Evolutionary conservation across 2,329 filamentous ascomycete genomes (phyloP).

Genomic region (Xylaria sp.): DNA sequence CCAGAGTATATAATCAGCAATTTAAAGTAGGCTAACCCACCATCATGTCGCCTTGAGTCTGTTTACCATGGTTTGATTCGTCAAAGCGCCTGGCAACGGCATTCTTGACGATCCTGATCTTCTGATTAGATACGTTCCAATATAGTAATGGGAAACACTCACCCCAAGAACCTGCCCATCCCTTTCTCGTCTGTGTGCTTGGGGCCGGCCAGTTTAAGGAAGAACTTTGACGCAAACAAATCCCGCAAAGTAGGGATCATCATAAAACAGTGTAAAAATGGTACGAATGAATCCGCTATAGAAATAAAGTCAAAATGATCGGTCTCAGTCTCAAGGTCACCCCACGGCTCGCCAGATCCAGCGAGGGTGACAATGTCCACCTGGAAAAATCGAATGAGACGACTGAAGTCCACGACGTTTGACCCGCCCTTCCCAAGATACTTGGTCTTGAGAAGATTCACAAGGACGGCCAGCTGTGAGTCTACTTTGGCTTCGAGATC

Average conservation of each 20-base stretch:
- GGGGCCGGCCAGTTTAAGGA: conserved; percentile 39
- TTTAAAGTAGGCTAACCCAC: conserved; percentile 29
- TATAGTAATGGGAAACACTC: neutral
- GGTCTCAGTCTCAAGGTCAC: conserved; percentile 40
- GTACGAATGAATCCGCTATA: conserved; percentile 37
- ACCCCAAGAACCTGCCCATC: conserved; percentile 43
- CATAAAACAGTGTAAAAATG: conserved; percentile 39
- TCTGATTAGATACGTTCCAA: conserved; percentile 5
- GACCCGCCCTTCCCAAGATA: conserved; percentile 30
- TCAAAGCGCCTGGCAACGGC: conserved; percentile 39
- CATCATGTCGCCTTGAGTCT: conserved; percentile 37
- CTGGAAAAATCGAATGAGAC: conserved; percentile 42
- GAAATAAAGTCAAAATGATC: conserved; percentile 44
- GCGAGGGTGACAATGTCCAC: conserved; percentile 42
- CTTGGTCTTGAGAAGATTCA: conserved; percentile 39
- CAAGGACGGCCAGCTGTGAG: conserved; percentile 39
- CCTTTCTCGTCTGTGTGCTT: conserved; percentile 42
- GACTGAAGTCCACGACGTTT: conserved; percentile 40
- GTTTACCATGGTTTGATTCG: neutral
- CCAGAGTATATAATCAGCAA: neutral
- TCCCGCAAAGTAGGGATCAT: conserved; percentile 41
- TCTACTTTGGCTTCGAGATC: conserved; percentile 45
- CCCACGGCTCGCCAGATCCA: conserved; percentile 43
- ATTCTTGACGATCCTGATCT: conserved; percentile 36
- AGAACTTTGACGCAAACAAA: conserved; percentile 40